Base-by-base conservation (phyloP, 2,329 filamentous ascomycete species). In the Camillea tinctor region DNA sequence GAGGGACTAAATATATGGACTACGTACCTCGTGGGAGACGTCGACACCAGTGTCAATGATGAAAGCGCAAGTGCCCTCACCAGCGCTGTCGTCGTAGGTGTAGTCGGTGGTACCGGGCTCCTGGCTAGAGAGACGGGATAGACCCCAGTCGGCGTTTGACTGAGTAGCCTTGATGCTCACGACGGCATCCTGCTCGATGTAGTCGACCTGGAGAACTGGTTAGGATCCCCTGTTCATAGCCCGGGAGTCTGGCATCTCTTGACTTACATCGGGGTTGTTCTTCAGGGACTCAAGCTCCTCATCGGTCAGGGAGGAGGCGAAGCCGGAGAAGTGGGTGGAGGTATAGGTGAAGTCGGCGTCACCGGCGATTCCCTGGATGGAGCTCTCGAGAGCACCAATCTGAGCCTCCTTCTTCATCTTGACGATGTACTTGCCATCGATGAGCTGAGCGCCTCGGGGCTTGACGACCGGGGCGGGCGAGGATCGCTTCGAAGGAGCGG, bases 21-120 rank as follows among this genome's bases (percentile, higher is more conserved):
- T 50, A 58, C 62, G 56, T 61, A 67, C 67, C 15, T 65, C 60
- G 59, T 87, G 84, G n/a, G 67, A 57, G 36, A 73, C 74, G 19
- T 77, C 74, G 56, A 86, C 78, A 49, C 84, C 84, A 0, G 80
- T 84, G 72, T 87, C 84, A 55, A 86, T 73, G 49, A 87, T 68
- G 67, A 85, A 87, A 53, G 79, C 77, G 64, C 77, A 84, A 58
- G 73, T 77, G 48, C 72, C 75, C 48, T 71, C 64, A 15, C 80
- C 80, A 26, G 78, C 77, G 21, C 68, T 73, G n/a, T 69, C 63
- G 58, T 81, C 77, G 67, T 81, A 82, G 23, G 69, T 66, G 67
- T 81, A 82, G 30, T 73, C 71, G n/a, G 61, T 74, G 21, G 67
- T 69, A 19, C 69, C 70, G n/a, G 71, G 60, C 20, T 69, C 71